phyloP scores from a whole-genome alignment of 768 basidiomycete species.

The Lactarius trivialis region DNA sequence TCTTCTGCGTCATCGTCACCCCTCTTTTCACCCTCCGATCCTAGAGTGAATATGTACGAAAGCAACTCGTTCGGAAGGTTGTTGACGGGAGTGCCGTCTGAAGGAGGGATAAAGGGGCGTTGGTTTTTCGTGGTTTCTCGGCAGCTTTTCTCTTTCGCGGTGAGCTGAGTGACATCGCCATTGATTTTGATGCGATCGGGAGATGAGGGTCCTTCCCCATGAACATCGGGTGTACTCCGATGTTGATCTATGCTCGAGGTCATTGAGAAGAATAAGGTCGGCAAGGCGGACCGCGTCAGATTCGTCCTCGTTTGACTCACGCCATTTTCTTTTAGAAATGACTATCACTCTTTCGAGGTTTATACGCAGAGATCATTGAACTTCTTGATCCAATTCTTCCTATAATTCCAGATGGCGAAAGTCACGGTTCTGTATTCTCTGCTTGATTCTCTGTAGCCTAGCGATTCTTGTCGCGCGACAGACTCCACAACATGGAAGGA shows the following conservation, averaged over 20 bases:
- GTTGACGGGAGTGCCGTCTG: conserved; percentile 30
- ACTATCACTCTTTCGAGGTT: not conserved
- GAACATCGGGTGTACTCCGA: not conserved
- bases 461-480: no score
- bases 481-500: no score
- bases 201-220: not conserved
- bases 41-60: conserved; percentile 35
- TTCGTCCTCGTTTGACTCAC: no score
- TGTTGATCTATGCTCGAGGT: not conserved
- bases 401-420: not conserved
- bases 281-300: not conserved
- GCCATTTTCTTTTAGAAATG: no score
- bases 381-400: no score
- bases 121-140: not conserved
- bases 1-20: conserved; percentile 25
- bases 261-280: not conserved
- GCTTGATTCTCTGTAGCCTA: not conserved
- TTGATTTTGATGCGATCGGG: not conserved
- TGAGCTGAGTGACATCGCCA: not conserved
- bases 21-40: conserved; percentile 24
- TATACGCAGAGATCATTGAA: not conserved
- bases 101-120: not conserved
- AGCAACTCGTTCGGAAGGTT: conserved; percentile 52
- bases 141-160: not conserved
- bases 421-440: no score